Conservation (phyloP, 2,329 filamentous ascomycete species). For the Sporothrix phasma region DNA sequence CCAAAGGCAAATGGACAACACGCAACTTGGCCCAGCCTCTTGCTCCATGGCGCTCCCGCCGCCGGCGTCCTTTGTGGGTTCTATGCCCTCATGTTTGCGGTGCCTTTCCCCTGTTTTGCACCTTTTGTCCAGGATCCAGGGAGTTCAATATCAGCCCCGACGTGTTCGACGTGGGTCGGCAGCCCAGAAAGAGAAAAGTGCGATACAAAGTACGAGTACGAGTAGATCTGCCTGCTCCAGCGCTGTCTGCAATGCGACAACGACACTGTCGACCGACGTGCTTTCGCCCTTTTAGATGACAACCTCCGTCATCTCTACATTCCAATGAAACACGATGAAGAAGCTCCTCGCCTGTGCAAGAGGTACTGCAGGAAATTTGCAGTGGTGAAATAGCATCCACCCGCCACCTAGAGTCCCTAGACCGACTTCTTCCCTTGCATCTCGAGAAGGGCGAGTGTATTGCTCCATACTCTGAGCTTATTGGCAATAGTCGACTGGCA, state of each 20-base stretch:
- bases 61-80: conserved; percentile 4
- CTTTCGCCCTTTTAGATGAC: background rate
- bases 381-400: background rate
- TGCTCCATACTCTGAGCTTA: too few relatives aligned
- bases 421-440: background rate
- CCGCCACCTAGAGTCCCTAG: background rate
- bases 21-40: background rate
- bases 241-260: background rate
- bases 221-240: background rate
- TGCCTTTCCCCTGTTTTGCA: conserved; percentile 1
- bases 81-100: background rate
- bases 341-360: background rate
- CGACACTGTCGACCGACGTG: background rate
- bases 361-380: background rate
- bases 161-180: background rate
- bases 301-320: background rate
- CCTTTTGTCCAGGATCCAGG: background rate
- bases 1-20: background rate
- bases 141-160: background rate
- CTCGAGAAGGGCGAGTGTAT: background rate
- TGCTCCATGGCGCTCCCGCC: conserved; percentile 13
- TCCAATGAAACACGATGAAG: background rate
- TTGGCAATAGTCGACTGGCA: background rate
- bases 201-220: background rate
- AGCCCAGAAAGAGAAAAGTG: background rate